phyloP scores from a whole-genome alignment of 108 stramenopile species.

The Skeletonema costatum region DNA sequence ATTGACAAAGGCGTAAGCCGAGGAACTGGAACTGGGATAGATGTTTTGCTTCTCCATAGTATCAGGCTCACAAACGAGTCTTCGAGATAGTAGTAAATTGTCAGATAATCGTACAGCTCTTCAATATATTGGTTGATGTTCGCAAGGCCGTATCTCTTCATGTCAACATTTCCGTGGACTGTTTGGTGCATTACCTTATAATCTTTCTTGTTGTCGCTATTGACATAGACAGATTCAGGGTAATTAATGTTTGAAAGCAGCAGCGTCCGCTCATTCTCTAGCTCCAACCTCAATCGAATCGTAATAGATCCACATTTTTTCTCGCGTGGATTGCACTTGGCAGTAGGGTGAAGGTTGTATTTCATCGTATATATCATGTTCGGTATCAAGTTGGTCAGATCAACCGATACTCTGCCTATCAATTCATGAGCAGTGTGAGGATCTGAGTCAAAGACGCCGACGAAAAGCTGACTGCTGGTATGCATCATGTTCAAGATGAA shows the following conservation, averaged over 20 bases:
- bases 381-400: constrained; percentile 66
- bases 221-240: constrained; percentile 65
- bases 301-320: constrained; percentile 31
- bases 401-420: constrained; percentile 74
- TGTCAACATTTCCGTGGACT: constrained; percentile 59
- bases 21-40: constrained; percentile 31
- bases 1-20: constrained; percentile 5
- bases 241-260: constrained; percentile 52
- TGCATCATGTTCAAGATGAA: constrained; percentile 75
- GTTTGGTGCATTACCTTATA: constrained; percentile 66
- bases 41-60: constrained; percentile 70
- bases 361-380: constrained; percentile 66
- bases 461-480: constrained; percentile 59
- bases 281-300: constrained; percentile 57
- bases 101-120: constrained; percentile 15
- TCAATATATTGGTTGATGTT: not conserved
- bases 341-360: constrained; percentile 62
- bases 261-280: constrained; percentile 59
- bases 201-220: constrained; percentile 64
- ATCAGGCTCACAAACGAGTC: constrained; percentile 64
- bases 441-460: constrained; percentile 80
- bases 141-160: constrained; percentile 37
- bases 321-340: constrained; percentile 33
- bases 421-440: constrained; percentile 59
- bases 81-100: constrained; percentile 54